Percentiles rank a stretch among this genome's conserved stretches.
Conservation (phyloP, 2,329 filamentous ascomycete species). For the Grosmannia clavigera region DNA sequence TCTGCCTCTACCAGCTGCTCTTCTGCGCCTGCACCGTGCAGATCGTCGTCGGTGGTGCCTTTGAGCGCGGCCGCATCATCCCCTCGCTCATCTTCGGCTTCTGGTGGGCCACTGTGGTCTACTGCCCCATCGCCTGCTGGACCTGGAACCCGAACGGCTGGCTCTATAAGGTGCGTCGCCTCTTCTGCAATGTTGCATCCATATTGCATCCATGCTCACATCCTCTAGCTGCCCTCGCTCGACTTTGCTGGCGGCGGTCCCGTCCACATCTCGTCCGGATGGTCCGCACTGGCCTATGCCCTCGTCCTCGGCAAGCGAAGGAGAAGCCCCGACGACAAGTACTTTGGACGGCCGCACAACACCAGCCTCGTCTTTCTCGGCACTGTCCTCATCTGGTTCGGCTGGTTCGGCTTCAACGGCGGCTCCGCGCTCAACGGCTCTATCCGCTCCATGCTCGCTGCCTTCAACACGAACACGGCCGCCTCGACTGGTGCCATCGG, state of each 20-base stretch:
- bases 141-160: constrained; percentile 57
- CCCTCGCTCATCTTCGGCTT: constrained; percentile 51
- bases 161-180: constrained; percentile 30
- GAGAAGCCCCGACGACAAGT: constrained; percentile 28
- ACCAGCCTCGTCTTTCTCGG: constrained; percentile 51
- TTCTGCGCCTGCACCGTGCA: constrained; percentile 50
- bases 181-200: too few species aligned
- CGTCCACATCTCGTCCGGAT: constrained; percentile 51
- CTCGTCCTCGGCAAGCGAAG: constrained; percentile 47
- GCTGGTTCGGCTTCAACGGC: constrained; percentile 43
- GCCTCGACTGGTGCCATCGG: constrained; percentile 40
- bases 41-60: constrained; percentile 52
- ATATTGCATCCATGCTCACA: background rate
- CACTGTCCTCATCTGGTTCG: constrained; percentile 54
- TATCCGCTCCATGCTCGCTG: constrained; percentile 39
- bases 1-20: constrained; percentile 52
- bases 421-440: constrained; percentile 37
- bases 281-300: constrained; percentile 51
- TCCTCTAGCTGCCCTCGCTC: constrained; percentile 32
- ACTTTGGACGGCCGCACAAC: constrained; percentile 46
- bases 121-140: constrained; percentile 50
- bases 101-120: constrained; percentile 52
- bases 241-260: constrained; percentile 52
- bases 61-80: constrained; percentile 45
- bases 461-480: constrained; percentile 46